Percentiles rank a stretch among this genome's conserved stretches.
Conservation (phyloP, 371 early-diverging fungal genomes). For the Rhizomucor miehei region DNA sequence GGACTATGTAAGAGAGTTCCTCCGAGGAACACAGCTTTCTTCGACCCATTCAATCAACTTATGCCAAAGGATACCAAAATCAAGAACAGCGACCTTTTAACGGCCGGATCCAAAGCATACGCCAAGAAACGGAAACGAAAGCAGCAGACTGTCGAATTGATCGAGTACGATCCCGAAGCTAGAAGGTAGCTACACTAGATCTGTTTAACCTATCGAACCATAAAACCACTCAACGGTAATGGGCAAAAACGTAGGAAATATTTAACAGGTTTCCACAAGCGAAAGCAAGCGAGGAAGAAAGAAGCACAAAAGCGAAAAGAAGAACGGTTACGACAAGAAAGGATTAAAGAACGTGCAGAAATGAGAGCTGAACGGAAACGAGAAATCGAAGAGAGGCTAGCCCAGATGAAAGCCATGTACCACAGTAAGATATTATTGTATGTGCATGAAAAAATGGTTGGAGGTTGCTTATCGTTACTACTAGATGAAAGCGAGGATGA, state of each 20-base stretch:
- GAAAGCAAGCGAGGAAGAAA: conserved; percentile 71
- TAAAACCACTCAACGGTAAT: neutral
- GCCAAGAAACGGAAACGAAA: conserved; percentile 70
- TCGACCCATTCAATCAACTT: neutral
- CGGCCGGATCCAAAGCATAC: conserved; percentile 67
- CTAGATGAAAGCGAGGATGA: conserved; percentile 5
- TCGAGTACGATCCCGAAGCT: conserved; percentile 64
- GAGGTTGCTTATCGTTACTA: conserved; percentile 1
- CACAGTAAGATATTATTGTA: conserved; percentile 15
- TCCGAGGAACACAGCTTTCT: no score
- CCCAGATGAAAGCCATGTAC: conserved; percentile 41
- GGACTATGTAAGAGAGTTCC: no score
- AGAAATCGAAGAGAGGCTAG: conserved; percentile 42
- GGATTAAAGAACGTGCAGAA: conserved; percentile 52
- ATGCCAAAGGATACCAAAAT: conserved; percentile 18
- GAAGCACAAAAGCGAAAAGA: conserved; percentile 54
- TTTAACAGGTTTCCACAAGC: conserved; percentile 81
- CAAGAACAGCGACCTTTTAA: conserved; percentile 58
- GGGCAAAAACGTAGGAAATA: conserved; percentile 49
- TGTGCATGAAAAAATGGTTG: neutral
- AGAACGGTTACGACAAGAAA: conserved; percentile 52
- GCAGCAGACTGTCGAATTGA: conserved; percentile 56
- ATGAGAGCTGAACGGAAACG: conserved; percentile 39
- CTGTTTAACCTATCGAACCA: neutral
- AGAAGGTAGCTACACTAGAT: conserved; percentile 46